A percentile compares a stretch with the other conserved stretches of the same genome.
These are phyloP conservation scores for Cryphonectria carpinicola DNA, from an alignment of 2,329 filamentous ascomycete species.

Conservation along the genomic window DNA sequence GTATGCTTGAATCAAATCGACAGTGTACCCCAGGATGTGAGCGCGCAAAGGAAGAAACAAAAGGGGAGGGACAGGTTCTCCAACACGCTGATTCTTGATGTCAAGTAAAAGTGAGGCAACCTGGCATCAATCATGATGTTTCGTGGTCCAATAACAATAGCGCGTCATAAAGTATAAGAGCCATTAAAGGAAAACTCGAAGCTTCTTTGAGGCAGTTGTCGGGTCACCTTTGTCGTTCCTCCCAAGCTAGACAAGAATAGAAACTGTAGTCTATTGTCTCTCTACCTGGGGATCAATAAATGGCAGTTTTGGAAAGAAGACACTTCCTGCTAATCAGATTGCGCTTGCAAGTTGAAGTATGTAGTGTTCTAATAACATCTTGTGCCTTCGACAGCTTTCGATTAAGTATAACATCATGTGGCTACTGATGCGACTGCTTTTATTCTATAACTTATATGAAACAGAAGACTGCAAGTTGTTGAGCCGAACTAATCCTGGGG, in stretches of 20 bases:
- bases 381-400: not conserved
- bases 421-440: not conserved
- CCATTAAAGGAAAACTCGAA: not conserved
- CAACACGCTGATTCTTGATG: not conserved
- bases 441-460: not conserved
- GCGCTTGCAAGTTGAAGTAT: not conserved
- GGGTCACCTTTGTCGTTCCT: not conserved
- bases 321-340: not conserved
- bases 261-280: not conserved
- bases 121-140: conserved; percentile 9
- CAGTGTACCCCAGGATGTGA: not conserved
- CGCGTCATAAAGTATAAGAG: not conserved
- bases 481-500: not conserved
- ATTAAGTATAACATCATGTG: conserved; percentile 2
- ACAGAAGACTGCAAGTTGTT: not conserved
- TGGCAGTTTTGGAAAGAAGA: not conserved
- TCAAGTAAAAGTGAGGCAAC: not conserved
- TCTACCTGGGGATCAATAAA: not conserved
- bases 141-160: conserved; percentile 11
- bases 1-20: not conserved
- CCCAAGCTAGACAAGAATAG: not conserved
- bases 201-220: not conserved
- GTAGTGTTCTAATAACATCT: not conserved
- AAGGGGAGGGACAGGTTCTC: not conserved
- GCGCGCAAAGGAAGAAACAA: not conserved